Evolutionary conservation across 371 early-diverging fungal species (phyloP), one percentile per base, ranked within the genome.

Genomic region (Apophysomyces elegans): DNA sequence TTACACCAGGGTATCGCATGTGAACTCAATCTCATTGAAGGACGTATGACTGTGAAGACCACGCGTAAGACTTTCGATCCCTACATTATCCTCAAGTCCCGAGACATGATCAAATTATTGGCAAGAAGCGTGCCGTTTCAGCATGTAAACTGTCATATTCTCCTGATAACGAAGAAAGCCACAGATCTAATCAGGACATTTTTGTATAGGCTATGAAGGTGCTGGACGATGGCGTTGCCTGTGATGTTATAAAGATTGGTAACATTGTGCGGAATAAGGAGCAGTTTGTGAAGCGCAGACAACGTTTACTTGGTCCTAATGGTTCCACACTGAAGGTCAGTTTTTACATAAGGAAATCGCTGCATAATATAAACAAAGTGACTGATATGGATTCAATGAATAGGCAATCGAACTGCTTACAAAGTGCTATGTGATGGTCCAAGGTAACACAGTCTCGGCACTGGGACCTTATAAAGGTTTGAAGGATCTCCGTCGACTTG

Each of bases 231-330:
- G 95, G 90, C 26, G 83, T 93, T 56, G 90, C 95, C 45, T 95
- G 93, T 70, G 99, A 99, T 72, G 95, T 99, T 67, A 92, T 99
- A 73, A 98, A 98, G 81, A 97, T 99, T 68, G 98, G 98, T 47
- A 95, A 92, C 72, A 80, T 97, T 68, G 88, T 96, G 39, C 85
- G 92, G 45, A 98, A 96, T 83, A 98, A 98, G 84, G 97, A 99
- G 75, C 87, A 96, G 12, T 99, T 99, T 80, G 95, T 99, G 21
- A 99, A 99, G 77, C 91, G 99, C 65, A 88, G 99, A 66, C 97
- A 98, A 73, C 86, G 99, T 62, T 79, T 99, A 37, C 87, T 99
- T 71, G 99, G 99, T 13, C 99, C 99, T 12, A 94, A 96, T 66
- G 99, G 98, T 47, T 96, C 96, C 73, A 99, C 99, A 7, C 81